Percentiles rank a stretch among this genome's conserved stretches.
Evolutionary conservation across 2,329 filamentous ascomycete species (phyloP).

Genomic region (Acrocalymma vagum): DNA sequence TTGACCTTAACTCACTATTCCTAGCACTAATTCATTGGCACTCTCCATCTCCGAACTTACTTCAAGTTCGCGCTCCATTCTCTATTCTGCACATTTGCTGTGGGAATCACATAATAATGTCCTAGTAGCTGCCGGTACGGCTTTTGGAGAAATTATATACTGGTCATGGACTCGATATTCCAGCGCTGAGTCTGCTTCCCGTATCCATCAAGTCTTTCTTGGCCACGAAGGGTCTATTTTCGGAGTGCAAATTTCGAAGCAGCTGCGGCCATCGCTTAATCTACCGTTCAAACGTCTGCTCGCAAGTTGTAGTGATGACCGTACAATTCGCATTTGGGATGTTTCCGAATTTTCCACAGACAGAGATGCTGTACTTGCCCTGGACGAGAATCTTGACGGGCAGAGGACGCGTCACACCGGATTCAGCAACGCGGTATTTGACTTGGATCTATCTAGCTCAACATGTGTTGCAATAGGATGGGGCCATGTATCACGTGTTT

Average conservation of each 20-base stretch:
- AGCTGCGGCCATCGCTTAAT: slow-evolving; percentile 21
- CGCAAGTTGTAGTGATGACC: slow-evolving; percentile 93
- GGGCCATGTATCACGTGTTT: slow-evolving; percentile 90
- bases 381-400: slow-evolving; percentile 30
- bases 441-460: slow-evolving; percentile 25
- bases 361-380: slow-evolving; percentile 22
- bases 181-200: slow-evolving; percentile 28
- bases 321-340: slow-evolving; percentile 89
- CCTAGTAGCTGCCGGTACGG: slow-evolving; percentile 86
- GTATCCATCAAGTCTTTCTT: slow-evolving; percentile 65
- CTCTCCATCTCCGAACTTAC: slow-evolving; percentile 59
- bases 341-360: slow-evolving; percentile 64
- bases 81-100: slow-evolving; percentile 82
- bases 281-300: slow-evolving; percentile 68
- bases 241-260: slow-evolving; percentile 77
- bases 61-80: slow-evolving; percentile 79
- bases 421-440: slow-evolving; percentile 47
- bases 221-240: slow-evolving; percentile 94
- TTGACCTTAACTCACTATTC: neutral
- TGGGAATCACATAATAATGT: slow-evolving; percentile 68
- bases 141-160: slow-evolving; percentile 91
- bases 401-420: slow-evolving; percentile 52
- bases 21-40: slow-evolving; percentile 17
- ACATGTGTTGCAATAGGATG: slow-evolving; percentile 73
- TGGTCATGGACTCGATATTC: slow-evolving; percentile 73